Base-by-base conservation (phyloP, 345 rosid species). In the Limnanthes douglasii region DNA sequence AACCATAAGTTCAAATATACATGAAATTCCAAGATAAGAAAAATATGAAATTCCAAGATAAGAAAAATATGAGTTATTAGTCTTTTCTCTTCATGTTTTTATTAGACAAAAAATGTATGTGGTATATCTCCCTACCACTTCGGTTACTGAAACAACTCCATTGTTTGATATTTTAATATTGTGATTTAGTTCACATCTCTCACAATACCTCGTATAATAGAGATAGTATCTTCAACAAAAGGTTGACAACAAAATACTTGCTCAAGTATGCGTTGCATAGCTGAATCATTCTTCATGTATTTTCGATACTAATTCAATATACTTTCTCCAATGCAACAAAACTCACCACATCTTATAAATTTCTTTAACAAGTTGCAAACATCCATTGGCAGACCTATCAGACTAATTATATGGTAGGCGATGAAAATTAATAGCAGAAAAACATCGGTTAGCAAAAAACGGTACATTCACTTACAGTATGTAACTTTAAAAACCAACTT, bases 191-290 rank as follows among this genome's bases (percentile, higher is more conserved):
- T 80, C 95, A 17, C 84, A 90, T 10, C 76, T 66, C 63, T 90
- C 95, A 43, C 76, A 50, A 84, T 48, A 9, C 95, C 85, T 27
- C 94, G 79, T 19, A 90, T 94, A 51, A 90, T 84, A 13, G 95
- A 84, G 49, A 90, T 65, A 23, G 98, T 72, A 48, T 80, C 95
- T 62, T 84, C 95, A 53, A 84, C 95, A 14, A 85, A 68, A 23
- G 98, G 95, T 47, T 84, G 95, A 42, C 60, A 72, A 67, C 95
- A 90, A 26, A 64, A 77, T 23, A 84, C 98, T 63, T 90, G 98
- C 30, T 90, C 95, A 57, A 84, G 84, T 59, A 95, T 77, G 27
- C 85, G 86, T 21, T 73, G 92, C 17, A 90, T 69, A 25, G 92
- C 98, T 33, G 95, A 68, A 52, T 90, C 96, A 58, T 84, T 90